Percentiles rank a stretch among this genome's conserved stretches.
These are phyloP conservation scores for Blastocladiella britannica DNA, from an alignment of 192 early-diverging fungal species.

Conservation along the genomic window DNA sequence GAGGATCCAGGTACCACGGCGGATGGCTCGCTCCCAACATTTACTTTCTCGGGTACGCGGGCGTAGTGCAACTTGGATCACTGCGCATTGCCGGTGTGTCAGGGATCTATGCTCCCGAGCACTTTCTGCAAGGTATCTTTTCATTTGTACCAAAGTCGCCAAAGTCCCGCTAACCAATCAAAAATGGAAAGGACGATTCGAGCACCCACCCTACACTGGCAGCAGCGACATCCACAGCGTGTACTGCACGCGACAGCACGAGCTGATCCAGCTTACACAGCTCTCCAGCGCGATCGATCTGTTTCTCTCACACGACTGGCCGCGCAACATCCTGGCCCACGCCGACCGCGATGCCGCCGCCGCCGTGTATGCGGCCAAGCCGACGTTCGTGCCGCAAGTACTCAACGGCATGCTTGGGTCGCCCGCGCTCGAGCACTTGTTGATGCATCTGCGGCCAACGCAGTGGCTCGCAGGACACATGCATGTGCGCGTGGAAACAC, in stretches of 20 bases:
- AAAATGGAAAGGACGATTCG: conserved; percentile 59
- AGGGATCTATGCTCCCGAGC: conserved; percentile 55
- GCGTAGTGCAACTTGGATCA: conserved; percentile 69
- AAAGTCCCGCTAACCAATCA: too few relatives aligned
- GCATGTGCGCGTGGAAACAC: conserved; percentile 73
- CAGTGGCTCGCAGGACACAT: conserved; percentile 95
- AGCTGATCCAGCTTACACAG: conserved; percentile 15
- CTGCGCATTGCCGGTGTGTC: conserved; percentile 82
- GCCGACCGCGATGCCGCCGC: conserved; percentile 41
- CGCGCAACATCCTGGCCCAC: conserved; percentile 53
- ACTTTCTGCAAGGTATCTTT: too few relatives aligned
- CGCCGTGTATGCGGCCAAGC: too few relatives aligned
- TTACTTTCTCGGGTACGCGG: conserved; percentile 74
- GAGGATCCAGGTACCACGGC: conserved; percentile 46
- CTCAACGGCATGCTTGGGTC: conserved; percentile 36
- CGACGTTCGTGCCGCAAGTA: background rate
- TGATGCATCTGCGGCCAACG: conserved; percentile 51
- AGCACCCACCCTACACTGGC: conserved; percentile 48
- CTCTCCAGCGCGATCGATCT: conserved; percentile 59
- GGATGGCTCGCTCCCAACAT: conserved; percentile 90
- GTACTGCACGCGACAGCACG: too few relatives aligned
- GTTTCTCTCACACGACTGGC: conserved; percentile 96
- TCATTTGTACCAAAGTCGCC: too few relatives aligned
- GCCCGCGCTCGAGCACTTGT: conserved; percentile 40
- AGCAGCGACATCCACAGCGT: too few relatives aligned